Base-by-base conservation (phyloP, 768 basidiomycete genomes). In the Naganishia randhawae region DNA sequence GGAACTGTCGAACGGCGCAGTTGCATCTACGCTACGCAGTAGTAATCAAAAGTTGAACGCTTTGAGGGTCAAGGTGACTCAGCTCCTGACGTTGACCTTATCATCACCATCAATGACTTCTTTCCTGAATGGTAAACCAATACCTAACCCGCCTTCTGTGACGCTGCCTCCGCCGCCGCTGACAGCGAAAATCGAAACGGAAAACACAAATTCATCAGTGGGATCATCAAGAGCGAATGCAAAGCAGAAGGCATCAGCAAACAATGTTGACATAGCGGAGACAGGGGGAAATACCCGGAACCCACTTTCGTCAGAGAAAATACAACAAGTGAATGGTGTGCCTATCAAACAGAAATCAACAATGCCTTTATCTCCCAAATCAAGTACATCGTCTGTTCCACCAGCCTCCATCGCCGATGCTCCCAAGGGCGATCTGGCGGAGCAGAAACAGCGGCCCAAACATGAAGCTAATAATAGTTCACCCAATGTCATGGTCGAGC, bases 1-100 rank as follows among this genome's bases (percentile, higher is more conserved):
- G 45, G 25, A 19, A 19, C 63, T 39, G 42, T 48, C 41, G 22
- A 48, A 32, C 14, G 14, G 37, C 35, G 1, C 39, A 61, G 57
- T 61, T 14, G 35, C 57, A 10, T 41, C 37, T n/a, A 61, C 57
- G 3, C 11, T 61, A 1, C 57, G 39, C 7, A 29, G 41, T 35
- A 61, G 57, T 39, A 29, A 19, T 25, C 57, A 61, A 13, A 29
- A 61, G 22, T 14, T 61, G 57, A 61, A 39, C 16, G 33, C 57
- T 2, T n/a, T 61, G 9, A 39, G 57, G 27, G 35, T 29, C 17
- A 68, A 63, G 50, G 57, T 68, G 10, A 63, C 67, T 17, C 53
- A 68, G 22, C 67, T 68, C 25, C 33, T 68, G 42, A 68, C 67
- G 27, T 31, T 68, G 41, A 68, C 67, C 27, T 33, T 68, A 10